A percentile compares a stretch with the other conserved stretches of the same genome.
These are phyloP conservation scores for Ehretia macrophylla DNA, from an alignment of 257 asterid species.

Conservation along the genomic window DNA sequence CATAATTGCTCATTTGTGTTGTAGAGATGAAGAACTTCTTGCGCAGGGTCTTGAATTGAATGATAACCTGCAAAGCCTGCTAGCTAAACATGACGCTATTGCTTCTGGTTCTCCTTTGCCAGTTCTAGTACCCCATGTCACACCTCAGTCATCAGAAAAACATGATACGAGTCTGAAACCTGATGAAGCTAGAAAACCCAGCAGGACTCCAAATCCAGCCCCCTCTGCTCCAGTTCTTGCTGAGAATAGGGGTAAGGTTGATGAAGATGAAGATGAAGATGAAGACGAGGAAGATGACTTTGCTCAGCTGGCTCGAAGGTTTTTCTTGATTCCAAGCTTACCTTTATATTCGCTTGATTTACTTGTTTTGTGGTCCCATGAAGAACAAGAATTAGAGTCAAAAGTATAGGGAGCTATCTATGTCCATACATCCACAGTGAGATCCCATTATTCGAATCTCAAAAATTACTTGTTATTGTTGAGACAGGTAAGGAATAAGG, in stretches of 20 bases:
- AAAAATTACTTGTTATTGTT: too few species aligned
- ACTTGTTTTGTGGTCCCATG: too few species aligned
- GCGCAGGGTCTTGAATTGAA: slow-evolving; percentile 84
- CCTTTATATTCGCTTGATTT: background rate
- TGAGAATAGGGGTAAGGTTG: slow-evolving; percentile 22
- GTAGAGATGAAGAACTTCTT: slow-evolving; percentile 86
- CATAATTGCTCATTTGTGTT: background rate
- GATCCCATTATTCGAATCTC: too few species aligned
- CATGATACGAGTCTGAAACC: slow-evolving; percentile 23
- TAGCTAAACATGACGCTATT: slow-evolving; percentile 71
- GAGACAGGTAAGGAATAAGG: too few species aligned
- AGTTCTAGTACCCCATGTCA: slow-evolving; percentile 19
- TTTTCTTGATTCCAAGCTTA: slow-evolving; percentile 2
- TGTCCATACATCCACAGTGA: too few species aligned
- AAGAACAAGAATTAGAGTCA: too few species aligned
- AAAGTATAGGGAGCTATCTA: too few species aligned
- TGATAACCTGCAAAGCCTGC: slow-evolving; percentile 62
- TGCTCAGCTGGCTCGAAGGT: slow-evolving; percentile 93
- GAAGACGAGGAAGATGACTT: slow-evolving; percentile 97
- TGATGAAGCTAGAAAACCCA: slow-evolving; percentile 11
- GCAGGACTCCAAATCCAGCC: slow-evolving; percentile 14
- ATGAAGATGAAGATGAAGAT: slow-evolving; percentile 73
- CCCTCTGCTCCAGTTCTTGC: slow-evolving; percentile 40
- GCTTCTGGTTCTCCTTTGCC: slow-evolving; percentile 79
- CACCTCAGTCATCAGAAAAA: slow-evolving; percentile 25